A percentile compares a stretch with the other conserved stretches of the same genome.
phyloP scores from a whole-genome alignment of 2,329 filamentous ascomycete genomes.

The Aspergillus terreus region DNA sequence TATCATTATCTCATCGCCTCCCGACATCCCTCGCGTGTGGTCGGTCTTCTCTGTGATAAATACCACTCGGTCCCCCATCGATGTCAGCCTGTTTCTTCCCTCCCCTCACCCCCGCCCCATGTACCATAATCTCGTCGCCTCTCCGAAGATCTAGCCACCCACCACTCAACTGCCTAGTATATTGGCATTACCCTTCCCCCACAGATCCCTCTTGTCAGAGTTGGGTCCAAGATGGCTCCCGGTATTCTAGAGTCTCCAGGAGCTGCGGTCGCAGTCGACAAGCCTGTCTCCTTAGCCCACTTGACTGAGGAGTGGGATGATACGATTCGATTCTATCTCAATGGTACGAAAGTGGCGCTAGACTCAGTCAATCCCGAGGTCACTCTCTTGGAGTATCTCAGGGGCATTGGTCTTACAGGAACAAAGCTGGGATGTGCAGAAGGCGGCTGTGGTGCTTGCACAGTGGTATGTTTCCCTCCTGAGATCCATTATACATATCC shows the following conservation, averaged over 20 bases:
- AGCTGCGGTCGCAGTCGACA: conserved; percentile 44
- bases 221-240: conserved; percentile 51
- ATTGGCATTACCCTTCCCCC: too few species aligned
- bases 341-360: conserved; percentile 82
- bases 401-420: conserved; percentile 88
- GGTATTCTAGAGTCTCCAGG: conserved; percentile 48
- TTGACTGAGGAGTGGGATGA: conserved; percentile 79
- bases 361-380: conserved; percentile 87
- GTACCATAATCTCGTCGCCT: not conserved
- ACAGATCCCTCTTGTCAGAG: conserved; percentile 3
- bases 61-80: not conserved
- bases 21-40: not conserved
- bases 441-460: conserved; percentile 80
- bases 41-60: not conserved
- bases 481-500: too few species aligned
- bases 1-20: not conserved
- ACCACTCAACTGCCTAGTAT: not conserved
- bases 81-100: not conserved
- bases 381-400: conserved; percentile 87
- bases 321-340: conserved; percentile 87
- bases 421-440: conserved; percentile 97
- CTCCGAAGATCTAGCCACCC: not conserved
- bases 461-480: conserved; percentile 15
- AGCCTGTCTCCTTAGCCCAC: conserved; percentile 49
- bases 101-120: not conserved